A percentile compares a stretch with the other conserved stretches of the same genome.
These are phyloP conservation scores for Apocynum venetum DNA, from an alignment of 257 asterid species.

Conservation along the genomic window DNA sequence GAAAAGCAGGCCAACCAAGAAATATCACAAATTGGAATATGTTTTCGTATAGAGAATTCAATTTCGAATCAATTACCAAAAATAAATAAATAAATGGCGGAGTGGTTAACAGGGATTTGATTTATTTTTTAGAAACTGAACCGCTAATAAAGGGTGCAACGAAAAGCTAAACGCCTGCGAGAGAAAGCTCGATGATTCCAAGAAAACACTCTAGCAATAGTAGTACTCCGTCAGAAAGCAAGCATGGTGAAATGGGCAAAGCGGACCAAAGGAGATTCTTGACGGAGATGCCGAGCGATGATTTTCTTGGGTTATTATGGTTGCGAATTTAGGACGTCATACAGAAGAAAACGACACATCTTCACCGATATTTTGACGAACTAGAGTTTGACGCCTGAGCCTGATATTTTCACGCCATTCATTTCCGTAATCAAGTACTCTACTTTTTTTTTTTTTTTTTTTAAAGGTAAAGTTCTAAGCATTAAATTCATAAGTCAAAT, in stretches of 20 bases:
- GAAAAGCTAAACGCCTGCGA: not conserved
- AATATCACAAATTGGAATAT: not conserved
- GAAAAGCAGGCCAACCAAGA: not conserved
- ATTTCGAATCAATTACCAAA: not conserved
- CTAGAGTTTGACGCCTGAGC: not conserved
- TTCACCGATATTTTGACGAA: too few species aligned
- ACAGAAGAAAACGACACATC: too few species aligned
- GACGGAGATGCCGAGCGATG: conserved; percentile 34
- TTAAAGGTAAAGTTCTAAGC: too few species aligned
- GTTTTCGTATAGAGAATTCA: not conserved
- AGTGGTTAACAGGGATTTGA: not conserved
- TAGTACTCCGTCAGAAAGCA: not conserved
- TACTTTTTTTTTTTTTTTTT: too few species aligned
- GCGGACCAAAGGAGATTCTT: conserved; percentile 1
- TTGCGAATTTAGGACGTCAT: not conserved
- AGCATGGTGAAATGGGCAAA: conserved; percentile 1
- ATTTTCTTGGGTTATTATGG: conserved; percentile 1
- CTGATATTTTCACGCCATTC: too few species aligned
- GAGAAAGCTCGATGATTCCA: conserved; percentile 9
- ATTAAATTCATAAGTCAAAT: too few species aligned
- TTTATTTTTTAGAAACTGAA: not conserved
- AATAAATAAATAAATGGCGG: not conserved
- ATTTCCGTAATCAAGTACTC: too few species aligned
- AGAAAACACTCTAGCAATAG: not conserved
- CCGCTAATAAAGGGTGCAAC: not conserved